Conservation (phyloP, 2,329 filamentous ascomycete species). For the Fusarium musae region DNA sequence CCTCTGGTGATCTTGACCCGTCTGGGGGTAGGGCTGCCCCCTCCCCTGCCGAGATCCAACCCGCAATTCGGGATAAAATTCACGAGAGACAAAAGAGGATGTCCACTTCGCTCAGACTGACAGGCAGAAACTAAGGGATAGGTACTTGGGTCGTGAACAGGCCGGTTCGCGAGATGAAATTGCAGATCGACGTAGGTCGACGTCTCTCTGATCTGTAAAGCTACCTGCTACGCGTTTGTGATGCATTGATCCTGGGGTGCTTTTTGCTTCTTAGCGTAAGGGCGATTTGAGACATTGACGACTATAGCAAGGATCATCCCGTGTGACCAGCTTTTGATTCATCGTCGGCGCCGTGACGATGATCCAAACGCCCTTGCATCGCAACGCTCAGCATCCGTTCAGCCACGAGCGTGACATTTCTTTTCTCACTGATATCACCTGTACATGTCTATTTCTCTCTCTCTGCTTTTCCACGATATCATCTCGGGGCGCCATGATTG, state of each 20-base stretch:
- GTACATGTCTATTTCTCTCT: not conserved
- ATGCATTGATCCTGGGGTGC: not conserved
- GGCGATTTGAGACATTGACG: slow-evolving; percentile 11
- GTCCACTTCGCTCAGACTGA: slow-evolving; percentile 18
- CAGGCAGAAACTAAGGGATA: not conserved
- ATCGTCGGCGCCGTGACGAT: not conserved
- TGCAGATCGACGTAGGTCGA: slow-evolving; percentile 16
- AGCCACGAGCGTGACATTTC: not conserved
- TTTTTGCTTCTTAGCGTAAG: slow-evolving; percentile 26
- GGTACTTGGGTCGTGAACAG: not conserved
- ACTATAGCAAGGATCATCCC: slow-evolving; percentile 19
- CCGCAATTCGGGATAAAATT: slow-evolving; percentile 20
- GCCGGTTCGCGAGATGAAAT: not conserved
- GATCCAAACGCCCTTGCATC: slow-evolving; percentile 25
- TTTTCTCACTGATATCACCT: not conserved
- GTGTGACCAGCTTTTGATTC: not conserved
- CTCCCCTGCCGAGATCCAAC: slow-evolving; percentile 19
- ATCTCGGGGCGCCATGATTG: not conserved
- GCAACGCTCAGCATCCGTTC: not conserved
- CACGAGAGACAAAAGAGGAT: not conserved
- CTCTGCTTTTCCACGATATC: not conserved
- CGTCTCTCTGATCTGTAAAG: not conserved
- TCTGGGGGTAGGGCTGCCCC: slow-evolving; percentile 14
- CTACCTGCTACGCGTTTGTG: not conserved
- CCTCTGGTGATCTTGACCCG: slow-evolving; percentile 30